These are phyloP conservation scores for Metschnikowia koreensis DNA, from an alignment of 805 yeast species.

Conservation along the genomic window DNA sequence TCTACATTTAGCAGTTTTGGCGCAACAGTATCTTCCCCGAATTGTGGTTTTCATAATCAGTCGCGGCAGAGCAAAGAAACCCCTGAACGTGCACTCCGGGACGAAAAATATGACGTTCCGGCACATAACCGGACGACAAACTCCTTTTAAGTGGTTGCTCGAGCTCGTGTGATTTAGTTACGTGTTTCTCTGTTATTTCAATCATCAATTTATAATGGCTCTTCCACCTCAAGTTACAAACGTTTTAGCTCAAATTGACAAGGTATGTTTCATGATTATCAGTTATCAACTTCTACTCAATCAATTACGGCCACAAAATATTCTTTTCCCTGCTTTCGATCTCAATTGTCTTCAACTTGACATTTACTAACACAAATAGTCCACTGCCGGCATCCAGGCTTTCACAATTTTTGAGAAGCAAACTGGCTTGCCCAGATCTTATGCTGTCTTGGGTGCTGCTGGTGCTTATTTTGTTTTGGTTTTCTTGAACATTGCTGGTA, in stretches of 20 bases:
- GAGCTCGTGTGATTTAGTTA: not conserved
- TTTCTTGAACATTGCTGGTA: constrained; percentile 88
- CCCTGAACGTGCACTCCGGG: constrained; percentile 1
- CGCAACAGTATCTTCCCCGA: no score
- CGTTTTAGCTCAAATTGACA: constrained; percentile 17
- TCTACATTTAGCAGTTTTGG: no score
- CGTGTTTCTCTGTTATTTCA: not conserved
- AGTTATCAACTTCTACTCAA: not conserved
- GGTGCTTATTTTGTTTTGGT: constrained; percentile 71
- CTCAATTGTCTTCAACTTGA: no score
- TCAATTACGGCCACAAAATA: not conserved
- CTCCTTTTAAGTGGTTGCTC: constrained; percentile 5
- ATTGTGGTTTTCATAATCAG: not conserved
- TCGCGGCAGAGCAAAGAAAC: not conserved
- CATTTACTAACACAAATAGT: constrained; percentile 21
- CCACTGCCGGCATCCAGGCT: constrained; percentile 29
- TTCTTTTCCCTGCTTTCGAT: not conserved
- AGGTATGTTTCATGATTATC: constrained; percentile 12
- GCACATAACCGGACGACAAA: constrained; percentile 4
- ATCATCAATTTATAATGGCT: constrained; percentile 11
- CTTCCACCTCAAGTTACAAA: constrained; percentile 18
- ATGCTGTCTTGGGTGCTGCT: constrained; percentile 67
- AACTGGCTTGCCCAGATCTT: constrained; percentile 76
- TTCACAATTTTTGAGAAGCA: constrained; percentile 40
- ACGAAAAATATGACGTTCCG: constrained; percentile 3